A percentile compares a stretch with the other conserved stretches of the same genome.
phyloP scores from a whole-genome alignment of 495 filamentous ascomycete genomes.

The Hypoxylon subgilvum region DNA sequence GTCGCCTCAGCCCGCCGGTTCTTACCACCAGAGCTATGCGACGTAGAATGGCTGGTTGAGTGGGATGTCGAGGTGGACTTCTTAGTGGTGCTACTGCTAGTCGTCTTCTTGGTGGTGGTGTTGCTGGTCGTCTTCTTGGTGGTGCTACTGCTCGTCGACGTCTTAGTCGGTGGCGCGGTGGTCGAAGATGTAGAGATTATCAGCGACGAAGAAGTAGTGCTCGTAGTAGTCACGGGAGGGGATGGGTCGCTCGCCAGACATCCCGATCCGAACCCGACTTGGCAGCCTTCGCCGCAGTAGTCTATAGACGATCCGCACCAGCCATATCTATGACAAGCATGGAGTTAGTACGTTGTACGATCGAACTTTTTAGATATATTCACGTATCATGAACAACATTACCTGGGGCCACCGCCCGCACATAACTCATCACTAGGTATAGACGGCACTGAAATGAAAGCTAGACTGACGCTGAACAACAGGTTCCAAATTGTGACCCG shows the following conservation, averaged over 20 bases:
- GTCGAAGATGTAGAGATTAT: conserved; percentile 22
- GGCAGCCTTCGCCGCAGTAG: conserved; percentile 50
- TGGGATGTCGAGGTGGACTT: conserved; percentile 17
- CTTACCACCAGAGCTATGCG: conserved; percentile 5
- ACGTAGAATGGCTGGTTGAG: conserved; percentile 21
- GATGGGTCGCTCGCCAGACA: conserved; percentile 37
- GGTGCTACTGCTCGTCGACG: conserved; percentile 22
- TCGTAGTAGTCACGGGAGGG: conserved; percentile 18
- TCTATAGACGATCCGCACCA: conserved; percentile 48
- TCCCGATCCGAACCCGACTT: conserved; percentile 47
- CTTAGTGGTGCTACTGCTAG: conserved; percentile 14
- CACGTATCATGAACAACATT: conserved; percentile 12
- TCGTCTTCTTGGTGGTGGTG: conserved; percentile 12
- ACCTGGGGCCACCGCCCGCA: too few species aligned
- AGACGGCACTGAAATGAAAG: not conserved
- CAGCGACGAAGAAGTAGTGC: conserved; percentile 19
- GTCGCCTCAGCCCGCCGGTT: conserved; percentile 11
- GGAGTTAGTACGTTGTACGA: not conserved
- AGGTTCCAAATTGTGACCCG: conserved; percentile 48
- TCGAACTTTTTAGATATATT: conserved; percentile 1
- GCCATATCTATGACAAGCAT: conserved; percentile 27
- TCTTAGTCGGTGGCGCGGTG: conserved; percentile 13
- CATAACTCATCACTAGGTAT: not conserved
- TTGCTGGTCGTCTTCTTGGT: conserved; percentile 13
- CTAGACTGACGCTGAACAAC: conserved; percentile 48